Base-by-base conservation (phyloP, 2,329 filamentous ascomycete species). In the Ophiostoma perfectum region DNA sequence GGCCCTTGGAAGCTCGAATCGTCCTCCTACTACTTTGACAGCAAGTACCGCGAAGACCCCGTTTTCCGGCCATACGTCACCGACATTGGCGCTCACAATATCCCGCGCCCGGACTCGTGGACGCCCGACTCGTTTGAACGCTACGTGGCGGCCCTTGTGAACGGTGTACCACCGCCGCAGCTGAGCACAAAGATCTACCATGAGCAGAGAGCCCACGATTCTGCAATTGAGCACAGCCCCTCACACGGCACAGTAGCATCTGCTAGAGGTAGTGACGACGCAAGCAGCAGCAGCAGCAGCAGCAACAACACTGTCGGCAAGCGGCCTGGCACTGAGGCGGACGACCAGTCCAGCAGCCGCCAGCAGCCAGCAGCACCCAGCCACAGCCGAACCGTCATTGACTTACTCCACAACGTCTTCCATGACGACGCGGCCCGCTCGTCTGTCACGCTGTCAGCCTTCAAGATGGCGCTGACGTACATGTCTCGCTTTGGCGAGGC, bases 381-480 rank as follows among this genome's bases (percentile, higher is more conserved):
- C 68, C 70, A 81, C 64, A 76, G 80, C 69, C 75, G 75, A 3
- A 77, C 78, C 5, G 77, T 80, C 7, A 74, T 81, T 7, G 68
- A 72, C 0, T 76, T 81, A 36, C 75, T 85, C 16, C 71, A 77
- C 44, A 69, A 73, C 2, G 76, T 78, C 0, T 81, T 85, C 38
- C 69, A 76, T 12, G 78, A 81, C 42, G 73, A 76, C 0, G 71
- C 73, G 0, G 74, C 79, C 0, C 73, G 72, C 16, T 64, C 73
- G 1, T 77, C 74, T 63, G 75, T 82, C 16, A 80, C 82, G 0
- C 74, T 75, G 5, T 70, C 77, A 0, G 76, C 80, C 1, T 75
- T 83, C 66, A 82, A 82, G 71, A 74, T 78, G 72, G 81, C 81
- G 4, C 75, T 85, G 52, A 75, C 74, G 0, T 82, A 79, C 72